Evolutionary conservation across 441 rosid genomes (phyloP).

Genomic region (Gossypium lobatum): DNA sequence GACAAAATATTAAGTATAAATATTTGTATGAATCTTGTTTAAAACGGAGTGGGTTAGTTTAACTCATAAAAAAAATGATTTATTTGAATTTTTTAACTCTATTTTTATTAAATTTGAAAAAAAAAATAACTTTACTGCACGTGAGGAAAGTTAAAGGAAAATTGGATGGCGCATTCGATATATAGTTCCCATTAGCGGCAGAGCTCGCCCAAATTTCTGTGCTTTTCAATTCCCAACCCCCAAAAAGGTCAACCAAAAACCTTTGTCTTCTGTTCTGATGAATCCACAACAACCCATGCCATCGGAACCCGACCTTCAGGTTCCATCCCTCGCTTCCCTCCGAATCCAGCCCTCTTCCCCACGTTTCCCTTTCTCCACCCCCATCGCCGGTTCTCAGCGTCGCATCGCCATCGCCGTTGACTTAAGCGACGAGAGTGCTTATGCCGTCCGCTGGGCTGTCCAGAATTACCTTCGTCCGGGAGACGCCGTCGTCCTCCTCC

Average conservation of each 20-base stretch:
- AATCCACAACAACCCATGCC: not conserved
- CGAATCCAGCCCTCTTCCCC: slow-evolving; percentile 24
- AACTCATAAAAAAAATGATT: too few relatives aligned
- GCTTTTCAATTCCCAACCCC: not conserved
- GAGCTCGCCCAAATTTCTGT: not conserved
- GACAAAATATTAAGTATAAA: too few relatives aligned
- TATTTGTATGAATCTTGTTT: too few relatives aligned
- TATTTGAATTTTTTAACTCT: too few relatives aligned
- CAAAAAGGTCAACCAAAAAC: slow-evolving; percentile 4
- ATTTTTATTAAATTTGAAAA: too few relatives aligned
- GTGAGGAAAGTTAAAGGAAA: too few relatives aligned
- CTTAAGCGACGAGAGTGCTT: slow-evolving; percentile 43
- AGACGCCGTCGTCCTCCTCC: slow-evolving; percentile 42
- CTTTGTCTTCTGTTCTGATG: not conserved
- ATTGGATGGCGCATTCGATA: not conserved
- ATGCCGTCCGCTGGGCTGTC: slow-evolving; percentile 41
- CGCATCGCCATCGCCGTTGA: slow-evolving; percentile 46
- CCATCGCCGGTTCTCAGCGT: slow-evolving; percentile 28
- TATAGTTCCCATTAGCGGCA: not conserved
- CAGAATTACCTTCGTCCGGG: slow-evolving; percentile 44
- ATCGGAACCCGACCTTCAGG: slow-evolving; percentile 23
- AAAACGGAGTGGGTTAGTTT: too few relatives aligned
- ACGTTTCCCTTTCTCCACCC: slow-evolving; percentile 19
- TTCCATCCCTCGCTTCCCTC: slow-evolving; percentile 27
- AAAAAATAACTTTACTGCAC: too few relatives aligned